A percentile compares a stretch with the other conserved stretches of the same genome.
Evolutionary conservation across 345 rosid genomes (phyloP).

Genomic region (Litchi chinensis): DNA sequence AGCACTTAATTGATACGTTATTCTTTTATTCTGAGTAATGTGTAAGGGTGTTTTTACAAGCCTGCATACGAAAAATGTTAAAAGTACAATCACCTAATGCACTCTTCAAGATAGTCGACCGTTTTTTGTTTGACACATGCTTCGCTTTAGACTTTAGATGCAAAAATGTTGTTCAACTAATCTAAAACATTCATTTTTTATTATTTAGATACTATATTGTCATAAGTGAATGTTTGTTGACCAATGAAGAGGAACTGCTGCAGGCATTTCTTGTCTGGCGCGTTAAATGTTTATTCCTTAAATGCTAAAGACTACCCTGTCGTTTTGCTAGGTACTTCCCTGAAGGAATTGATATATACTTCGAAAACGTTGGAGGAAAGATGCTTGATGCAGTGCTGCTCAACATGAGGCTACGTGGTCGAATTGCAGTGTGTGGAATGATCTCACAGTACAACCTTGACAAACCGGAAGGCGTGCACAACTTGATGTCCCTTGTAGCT

Average conservation of each 20-base stretch:
- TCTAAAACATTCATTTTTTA: too few species aligned
- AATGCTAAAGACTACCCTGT: neutral
- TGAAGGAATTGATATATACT: conserved; percentile 61
- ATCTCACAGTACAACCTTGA: conserved; percentile 58
- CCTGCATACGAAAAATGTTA: neutral
- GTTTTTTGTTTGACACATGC: neutral
- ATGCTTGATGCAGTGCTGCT: conserved; percentile 57
- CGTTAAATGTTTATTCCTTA: too few species aligned
- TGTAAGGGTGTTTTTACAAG: neutral
- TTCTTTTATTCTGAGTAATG: neutral
- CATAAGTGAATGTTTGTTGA: too few species aligned
- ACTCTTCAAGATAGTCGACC: neutral
- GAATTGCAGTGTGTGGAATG: conserved; percentile 55
- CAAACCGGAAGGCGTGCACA: conserved; percentile 40
- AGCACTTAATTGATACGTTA: neutral
- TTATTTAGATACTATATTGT: too few species aligned
- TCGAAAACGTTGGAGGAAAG: conserved; percentile 58
- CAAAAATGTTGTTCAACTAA: too few species aligned
- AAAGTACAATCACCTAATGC: too few species aligned
- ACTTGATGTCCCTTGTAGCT: conserved; percentile 24
- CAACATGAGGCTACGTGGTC: conserved; percentile 48
- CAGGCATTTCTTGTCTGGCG: neutral
- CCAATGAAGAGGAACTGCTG: neutral
- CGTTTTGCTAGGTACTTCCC: conserved; percentile 46
- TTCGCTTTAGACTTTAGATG: too few species aligned